These are phyloP conservation scores for Ormosia emarginata DNA, from an alignment of 306 rosid species.

Conservation along the genomic window DNA sequence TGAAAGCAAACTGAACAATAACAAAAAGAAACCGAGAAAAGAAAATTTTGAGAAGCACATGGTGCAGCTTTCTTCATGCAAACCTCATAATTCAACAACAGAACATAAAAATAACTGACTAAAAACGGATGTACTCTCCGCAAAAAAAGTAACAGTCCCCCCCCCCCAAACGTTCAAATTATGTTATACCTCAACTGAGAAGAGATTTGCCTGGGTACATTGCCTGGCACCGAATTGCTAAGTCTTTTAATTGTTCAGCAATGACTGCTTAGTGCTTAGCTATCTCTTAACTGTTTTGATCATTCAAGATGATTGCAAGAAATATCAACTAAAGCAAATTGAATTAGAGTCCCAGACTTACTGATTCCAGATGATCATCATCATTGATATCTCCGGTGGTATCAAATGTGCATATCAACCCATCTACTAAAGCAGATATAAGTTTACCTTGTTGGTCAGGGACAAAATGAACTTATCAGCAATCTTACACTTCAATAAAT, in stretches of 20 bases:
- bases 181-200: too few relatives aligned
- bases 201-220: too few relatives aligned
- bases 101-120: too few relatives aligned
- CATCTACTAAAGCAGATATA: constrained; percentile 89
- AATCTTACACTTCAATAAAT: constrained; percentile 11
- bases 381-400: constrained; percentile 75
- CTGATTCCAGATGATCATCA: constrained; percentile 85
- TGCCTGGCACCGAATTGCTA: too few relatives aligned
- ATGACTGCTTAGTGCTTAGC: background rate
- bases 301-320: constrained; percentile 21
- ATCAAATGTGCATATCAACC: constrained; percentile 88
- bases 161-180: too few relatives aligned
- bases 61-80: background rate
- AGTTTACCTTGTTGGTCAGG: constrained; percentile 73
- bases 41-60: background rate
- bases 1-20: background rate
- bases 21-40: background rate
- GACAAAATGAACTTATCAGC: constrained; percentile 73
- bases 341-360: constrained; percentile 31
- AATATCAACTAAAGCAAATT: background rate
- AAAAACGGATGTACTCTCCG: too few relatives aligned
- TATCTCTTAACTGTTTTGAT: background rate
- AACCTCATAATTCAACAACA: too few relatives aligned
- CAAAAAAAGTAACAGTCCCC: too few relatives aligned
- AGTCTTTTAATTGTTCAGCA: background rate